Percentiles rank a stretch among this genome's conserved stretches.
Conservation (phyloP, 352 stramenopile genomes). For the Stephanocyclus meneghinianus region DNA sequence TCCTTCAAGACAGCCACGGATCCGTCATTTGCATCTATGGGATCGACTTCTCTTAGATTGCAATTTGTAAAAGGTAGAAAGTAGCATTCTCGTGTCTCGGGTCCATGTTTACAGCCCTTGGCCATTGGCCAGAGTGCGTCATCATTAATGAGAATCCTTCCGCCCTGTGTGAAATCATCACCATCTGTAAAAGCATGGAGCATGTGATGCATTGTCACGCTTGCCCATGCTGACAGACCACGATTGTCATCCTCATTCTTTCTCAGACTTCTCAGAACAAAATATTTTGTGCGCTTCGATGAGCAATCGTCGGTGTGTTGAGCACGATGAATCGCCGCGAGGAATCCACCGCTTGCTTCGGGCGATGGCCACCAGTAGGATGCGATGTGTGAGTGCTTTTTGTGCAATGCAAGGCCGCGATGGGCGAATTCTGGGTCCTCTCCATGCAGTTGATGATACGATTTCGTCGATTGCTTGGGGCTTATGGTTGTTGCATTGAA, state of each 20-base stretch:
- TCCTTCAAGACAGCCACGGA: conserved; percentile 11
- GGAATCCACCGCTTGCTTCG: conserved; percentile 25
- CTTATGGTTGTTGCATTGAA: not conserved
- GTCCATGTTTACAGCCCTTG: conserved; percentile 38
- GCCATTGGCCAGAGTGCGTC: conserved; percentile 53
- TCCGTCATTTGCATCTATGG: not conserved
- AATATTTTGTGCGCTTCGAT: conserved; percentile 40
- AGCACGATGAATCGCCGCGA: conserved; percentile 22
- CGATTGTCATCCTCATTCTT: conserved; percentile 38
- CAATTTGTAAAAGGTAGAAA: conserved; percentile 43
- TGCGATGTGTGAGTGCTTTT: conserved; percentile 8
- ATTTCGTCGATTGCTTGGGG: not conserved
- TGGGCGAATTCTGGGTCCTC: not conserved
- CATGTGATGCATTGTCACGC: conserved; percentile 23
- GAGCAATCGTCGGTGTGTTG: conserved; percentile 42
- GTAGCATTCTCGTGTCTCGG: conserved; percentile 51
- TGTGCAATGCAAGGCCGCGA: not conserved
- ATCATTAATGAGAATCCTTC: conserved; percentile 43
- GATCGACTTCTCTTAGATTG: conserved; percentile 36
- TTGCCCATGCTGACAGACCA: conserved; percentile 36
- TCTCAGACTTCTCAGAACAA: conserved; percentile 23
- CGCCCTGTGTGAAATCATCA: conserved; percentile 17
- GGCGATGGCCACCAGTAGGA: conserved; percentile 48
- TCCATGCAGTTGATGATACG: not conserved
- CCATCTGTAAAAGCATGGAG: conserved; percentile 45